These are phyloP conservation scores for Sarocladium strictum DNA, from an alignment of 2,329 filamentous ascomycete genomes.

Conservation along the genomic window DNA sequence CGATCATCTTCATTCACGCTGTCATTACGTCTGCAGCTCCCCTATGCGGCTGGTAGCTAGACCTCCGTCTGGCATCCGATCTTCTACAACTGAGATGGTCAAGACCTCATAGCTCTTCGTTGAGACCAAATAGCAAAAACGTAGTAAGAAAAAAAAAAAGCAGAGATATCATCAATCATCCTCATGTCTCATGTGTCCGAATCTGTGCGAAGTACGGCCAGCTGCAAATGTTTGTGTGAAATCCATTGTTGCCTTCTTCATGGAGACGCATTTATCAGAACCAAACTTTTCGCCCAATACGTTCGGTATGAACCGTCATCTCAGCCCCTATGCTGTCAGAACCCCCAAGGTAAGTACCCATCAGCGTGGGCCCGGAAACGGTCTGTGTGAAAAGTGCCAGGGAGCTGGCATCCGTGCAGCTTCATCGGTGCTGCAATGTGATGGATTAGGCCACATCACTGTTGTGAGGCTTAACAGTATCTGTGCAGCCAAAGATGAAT, in stretches of 20 bases:
- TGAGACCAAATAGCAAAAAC: background rate
- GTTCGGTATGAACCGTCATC: background rate
- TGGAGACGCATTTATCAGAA: background rate
- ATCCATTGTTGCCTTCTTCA: background rate
- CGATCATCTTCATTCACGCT: too few relatives aligned
- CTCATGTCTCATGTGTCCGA: background rate
- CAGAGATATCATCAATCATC: background rate
- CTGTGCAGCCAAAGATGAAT: slow-evolving; percentile 8
- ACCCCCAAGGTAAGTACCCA: background rate
- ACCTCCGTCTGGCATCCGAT: too few relatives aligned
- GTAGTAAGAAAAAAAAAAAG: background rate
- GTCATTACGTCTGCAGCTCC: too few relatives aligned
- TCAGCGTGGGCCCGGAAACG: background rate
- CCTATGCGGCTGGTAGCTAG: too few relatives aligned
- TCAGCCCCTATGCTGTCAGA: background rate
- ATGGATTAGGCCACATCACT: slow-evolving; percentile 5
- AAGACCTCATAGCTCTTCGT: too few relatives aligned
- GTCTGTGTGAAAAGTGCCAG: background rate
- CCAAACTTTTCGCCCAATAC: background rate
- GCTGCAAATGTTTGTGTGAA: background rate
- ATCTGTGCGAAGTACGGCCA: background rate
- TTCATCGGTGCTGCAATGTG: background rate
- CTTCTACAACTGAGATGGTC: too few relatives aligned
- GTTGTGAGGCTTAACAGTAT: slow-evolving; percentile 8
- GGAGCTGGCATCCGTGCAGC: background rate